Conservation (phyloP, 306 rosid genomes). For the Cicer cuneatum region DNA sequence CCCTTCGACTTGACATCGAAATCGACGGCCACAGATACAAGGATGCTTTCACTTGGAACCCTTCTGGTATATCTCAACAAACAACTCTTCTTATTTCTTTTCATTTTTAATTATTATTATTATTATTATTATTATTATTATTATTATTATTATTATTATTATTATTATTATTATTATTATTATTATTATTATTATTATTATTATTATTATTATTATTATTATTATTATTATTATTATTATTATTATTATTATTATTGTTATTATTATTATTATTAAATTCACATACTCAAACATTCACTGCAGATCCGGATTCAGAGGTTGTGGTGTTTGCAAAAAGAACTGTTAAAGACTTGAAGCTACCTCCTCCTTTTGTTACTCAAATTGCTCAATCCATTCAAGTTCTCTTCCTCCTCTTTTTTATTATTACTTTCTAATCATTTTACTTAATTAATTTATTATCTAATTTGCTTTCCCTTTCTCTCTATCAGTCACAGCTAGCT, state of each 20-base stretch:
- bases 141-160: too few species aligned
- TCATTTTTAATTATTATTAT: not conserved
- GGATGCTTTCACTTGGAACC: conserved; percentile 96
- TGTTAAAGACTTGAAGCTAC: conserved; percentile 82
- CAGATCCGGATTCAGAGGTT: conserved; percentile 87
- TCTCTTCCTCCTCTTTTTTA: not conserved
- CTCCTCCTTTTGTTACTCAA: conserved; percentile 75
- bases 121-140: too few species aligned
- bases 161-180: too few species aligned
- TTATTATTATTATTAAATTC: too few species aligned
- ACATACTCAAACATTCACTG: not conserved
- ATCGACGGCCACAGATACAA: conserved; percentile 76
- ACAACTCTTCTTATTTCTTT: not conserved
- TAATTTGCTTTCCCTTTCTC: conserved; percentile 19
- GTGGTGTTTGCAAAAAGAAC: conserved; percentile 79
- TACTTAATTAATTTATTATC: not conserved
- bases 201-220: too few species aligned
- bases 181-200: too few species aligned
- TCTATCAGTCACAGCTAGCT: conserved; percentile 71
- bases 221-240: too few species aligned
- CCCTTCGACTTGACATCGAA: conserved; percentile 79
- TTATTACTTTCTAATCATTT: not conserved
- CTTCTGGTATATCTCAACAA: conserved; percentile 59
- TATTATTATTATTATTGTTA: too few species aligned
- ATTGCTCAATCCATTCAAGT: conserved; percentile 89